Base-by-base conservation (phyloP, 1,139 yeast genomes). In the Magnusiomyces fungicola region DNA sequence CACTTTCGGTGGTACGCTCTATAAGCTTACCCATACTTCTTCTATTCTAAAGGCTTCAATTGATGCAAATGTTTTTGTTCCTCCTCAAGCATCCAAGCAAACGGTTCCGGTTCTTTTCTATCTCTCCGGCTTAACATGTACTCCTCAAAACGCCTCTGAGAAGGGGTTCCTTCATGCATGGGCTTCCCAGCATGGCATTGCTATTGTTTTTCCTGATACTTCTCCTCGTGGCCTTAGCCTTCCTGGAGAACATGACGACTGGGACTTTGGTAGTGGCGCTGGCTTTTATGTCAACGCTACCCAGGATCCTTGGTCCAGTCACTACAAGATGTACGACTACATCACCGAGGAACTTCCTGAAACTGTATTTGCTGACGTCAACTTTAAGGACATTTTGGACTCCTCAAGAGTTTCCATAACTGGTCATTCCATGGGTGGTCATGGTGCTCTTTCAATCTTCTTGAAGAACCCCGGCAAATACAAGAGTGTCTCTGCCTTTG, bases 391-490 rank as follows among this genome's bases (percentile, higher is more conserved):
- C 3, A 66, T 70, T 34, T 70, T 86, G 56, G 83, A 86, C 63
- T 71, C 79, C 50, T 63, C 68, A 32, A 81, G 77, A 46, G 74
- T 82, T 49, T 78, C 92, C 25, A 80, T 92, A 56, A 81, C 94
- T 10, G 97, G 97, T 42, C 97, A 92, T 66, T 92, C 98, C 1
- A 92, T 92, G 97, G 98, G 98, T 46, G 98, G 98, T 0, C 88
- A 78, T 65, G 98, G 98, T 49, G 96, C 98, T 0, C 69, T 92
- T 53, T 71, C 83, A 50, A 81, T 95, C 16, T 90, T 79, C 64
- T 70, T 92, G 50, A 78, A 74, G 56, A 80, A 85, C 64, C 88
- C 92, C 1, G 84, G 81, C 2, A 73, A 73, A 61, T 92, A 84
- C 73, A 79, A 78, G 65, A 81, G 95, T 1, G 94, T 86, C 34